Evolutionary conservation across 148 eudicot species (phyloP).

Genomic region (Rhododendron ferrugineum): DNA sequence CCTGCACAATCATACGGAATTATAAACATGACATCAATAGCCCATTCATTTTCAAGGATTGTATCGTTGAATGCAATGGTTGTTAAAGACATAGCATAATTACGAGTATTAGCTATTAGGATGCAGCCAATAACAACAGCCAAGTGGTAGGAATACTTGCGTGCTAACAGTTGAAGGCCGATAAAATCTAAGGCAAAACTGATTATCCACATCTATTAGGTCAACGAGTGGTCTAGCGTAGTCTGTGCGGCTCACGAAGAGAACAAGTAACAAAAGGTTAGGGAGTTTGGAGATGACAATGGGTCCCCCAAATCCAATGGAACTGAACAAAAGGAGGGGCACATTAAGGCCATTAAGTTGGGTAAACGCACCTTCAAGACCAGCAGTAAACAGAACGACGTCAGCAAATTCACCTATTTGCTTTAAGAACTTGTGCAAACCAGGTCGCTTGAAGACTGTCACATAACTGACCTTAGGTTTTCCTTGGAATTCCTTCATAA

Average conservation of each 20-base stretch:
- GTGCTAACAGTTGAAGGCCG: constrained; percentile 55
- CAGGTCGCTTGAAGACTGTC: constrained; percentile 62
- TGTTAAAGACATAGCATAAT: background rate
- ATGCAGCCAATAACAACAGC: background rate
- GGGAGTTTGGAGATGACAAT: background rate
- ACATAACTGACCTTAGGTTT: constrained; percentile 50
- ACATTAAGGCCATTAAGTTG: background rate
- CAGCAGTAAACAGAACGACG: constrained; percentile 60
- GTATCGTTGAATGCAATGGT: background rate
- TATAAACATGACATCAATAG: background rate
- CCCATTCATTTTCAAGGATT: background rate
- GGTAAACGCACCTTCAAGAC: constrained; percentile 45
- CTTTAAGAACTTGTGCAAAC: constrained; percentile 46
- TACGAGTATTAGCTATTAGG: background rate
- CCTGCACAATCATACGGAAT: background rate
- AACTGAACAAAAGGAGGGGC: background rate
- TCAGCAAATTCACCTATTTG: constrained; percentile 54
- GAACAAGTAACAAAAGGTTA: background rate
- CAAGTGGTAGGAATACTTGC: constrained; percentile 26
- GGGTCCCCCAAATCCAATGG: background rate
- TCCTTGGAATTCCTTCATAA: constrained; percentile 42
- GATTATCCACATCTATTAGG: constrained; percentile 39
- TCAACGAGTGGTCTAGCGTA: constrained; percentile 65
- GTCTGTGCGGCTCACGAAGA: constrained; percentile 22
- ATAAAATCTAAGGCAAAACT: constrained; percentile 38